A percentile compares a stretch with the other conserved stretches of the same genome.
Conservation (phyloP, 202 grass and related monocot genomes). For the Brachypodium distachyon region DNA sequence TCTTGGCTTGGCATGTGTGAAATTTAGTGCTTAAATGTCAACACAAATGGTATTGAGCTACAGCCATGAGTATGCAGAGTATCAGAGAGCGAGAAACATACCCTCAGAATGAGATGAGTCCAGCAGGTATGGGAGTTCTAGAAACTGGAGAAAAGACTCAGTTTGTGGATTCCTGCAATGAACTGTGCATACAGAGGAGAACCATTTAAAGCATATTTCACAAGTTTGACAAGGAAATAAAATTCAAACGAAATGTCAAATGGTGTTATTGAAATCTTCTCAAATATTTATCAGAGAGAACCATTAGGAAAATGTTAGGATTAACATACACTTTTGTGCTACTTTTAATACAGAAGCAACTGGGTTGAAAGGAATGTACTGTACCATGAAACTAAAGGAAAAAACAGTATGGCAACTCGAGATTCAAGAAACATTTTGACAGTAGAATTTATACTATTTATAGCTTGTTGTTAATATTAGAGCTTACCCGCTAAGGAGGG, state of each 20-base stretch:
- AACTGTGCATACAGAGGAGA: constrained; percentile 27
- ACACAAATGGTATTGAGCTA: background rate
- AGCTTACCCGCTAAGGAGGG: constrained; percentile 34
- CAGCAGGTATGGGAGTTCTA: constrained; percentile 76
- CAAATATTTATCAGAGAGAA: background rate
- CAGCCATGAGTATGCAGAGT: background rate
- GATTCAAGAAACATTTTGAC: background rate
- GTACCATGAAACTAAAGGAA: background rate
- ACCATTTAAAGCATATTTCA: constrained; percentile 5
- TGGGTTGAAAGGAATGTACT: background rate
- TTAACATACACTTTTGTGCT: background rate
- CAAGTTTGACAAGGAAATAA: constrained; percentile 16
- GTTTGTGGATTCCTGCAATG: constrained; percentile 81
- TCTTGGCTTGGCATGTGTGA: background rate
- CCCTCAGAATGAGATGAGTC: constrained; percentile 40
- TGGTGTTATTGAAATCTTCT: background rate
- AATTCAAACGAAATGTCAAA: background rate
- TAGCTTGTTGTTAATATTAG: background rate
- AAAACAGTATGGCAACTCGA: background rate
- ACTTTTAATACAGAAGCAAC: background rate
- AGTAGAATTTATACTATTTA: background rate
- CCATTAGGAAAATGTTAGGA: background rate
- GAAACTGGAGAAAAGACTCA: constrained; percentile 63
- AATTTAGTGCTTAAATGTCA: background rate
- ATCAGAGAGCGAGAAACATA: constrained; percentile 8